Evolutionary conservation across 176 grass and related monocot species (phyloP), one percentile per base, ranked within the genome.

Genomic region (Tillandsia leiboldiana): DNA sequence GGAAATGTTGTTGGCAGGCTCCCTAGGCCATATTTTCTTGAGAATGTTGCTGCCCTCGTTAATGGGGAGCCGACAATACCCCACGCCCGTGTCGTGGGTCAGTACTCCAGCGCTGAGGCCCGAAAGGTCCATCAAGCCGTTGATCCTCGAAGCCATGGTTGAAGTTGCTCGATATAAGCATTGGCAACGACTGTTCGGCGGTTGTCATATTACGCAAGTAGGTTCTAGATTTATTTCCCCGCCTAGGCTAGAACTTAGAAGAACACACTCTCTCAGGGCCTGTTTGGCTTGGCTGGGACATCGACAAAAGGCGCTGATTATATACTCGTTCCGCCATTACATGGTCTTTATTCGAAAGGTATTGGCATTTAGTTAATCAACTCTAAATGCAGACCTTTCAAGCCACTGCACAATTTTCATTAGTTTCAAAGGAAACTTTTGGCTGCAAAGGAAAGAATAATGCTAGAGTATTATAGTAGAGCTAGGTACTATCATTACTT

Each of bases 61-160:
- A 90, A 88, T n/a, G 84, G 87, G 69, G 87, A 99, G 66, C 58
- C 76, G 15, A 75, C 69, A 7, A 71, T 93, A 73, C 94, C 90
- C 83, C 94, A 99, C 76, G 71, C 89, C 10, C 87, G 79, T 68
- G 79, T 81, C n/a, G 84, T 93, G 3, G 90, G 90, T 12, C 82
- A 84, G 74, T 99, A 83, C 69, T 84, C 90, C 0, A 93, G 82
- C 49, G 84, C 94, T 53, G 84, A 93, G 70, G 73, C 72, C 56
- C 78, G 94, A 54, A 99, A 86, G 67, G 87, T 90, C 67, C 90
- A 90, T 86, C 84, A 87, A 87, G 90, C 93, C 80, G 63, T 71
- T 67, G 90, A 93, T 74, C 94, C 94, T 24, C 90, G 94, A 86
- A 99, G 84, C 64, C 94, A 99, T 72, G 82, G 89, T 88, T 99